These are phyloP conservation scores for Trichoderma virens DNA, from an alignment of 495 filamentous ascomycete genomes.

Conservation along the genomic window DNA sequence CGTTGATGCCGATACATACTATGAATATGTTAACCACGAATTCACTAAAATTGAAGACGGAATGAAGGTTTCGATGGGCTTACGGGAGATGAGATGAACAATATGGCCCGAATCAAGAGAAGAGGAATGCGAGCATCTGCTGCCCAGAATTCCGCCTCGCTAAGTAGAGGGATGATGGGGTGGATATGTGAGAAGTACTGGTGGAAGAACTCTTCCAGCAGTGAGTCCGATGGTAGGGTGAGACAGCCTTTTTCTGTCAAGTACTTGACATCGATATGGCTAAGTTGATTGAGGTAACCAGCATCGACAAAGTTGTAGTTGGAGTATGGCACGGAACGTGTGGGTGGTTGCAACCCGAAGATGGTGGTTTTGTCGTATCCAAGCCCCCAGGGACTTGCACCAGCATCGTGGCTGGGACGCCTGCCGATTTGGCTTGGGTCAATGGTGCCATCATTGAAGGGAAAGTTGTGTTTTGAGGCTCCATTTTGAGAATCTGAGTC, in stretches of 20 bases:
- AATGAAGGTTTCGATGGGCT: neutral
- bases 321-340: neutral
- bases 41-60: neutral
- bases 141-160: conserved; percentile 1
- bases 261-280: neutral
- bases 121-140: neutral
- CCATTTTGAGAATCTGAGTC: neutral
- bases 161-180: neutral
- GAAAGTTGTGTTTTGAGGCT: neutral
- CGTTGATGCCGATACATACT: neutral
- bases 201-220: neutral
- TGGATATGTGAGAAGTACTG: neutral
- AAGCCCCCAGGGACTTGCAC: neutral
- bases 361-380: neutral
- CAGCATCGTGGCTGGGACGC: neutral
- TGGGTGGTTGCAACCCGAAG: neutral
- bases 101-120: neutral
- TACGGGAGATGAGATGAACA: conserved; percentile 1
- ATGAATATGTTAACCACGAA: neutral
- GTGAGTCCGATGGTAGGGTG: neutral
- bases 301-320: conserved; percentile 3
- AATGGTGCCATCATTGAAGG: neutral
- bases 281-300: neutral
- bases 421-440: neutral
- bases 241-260: neutral